phyloP scores from a whole-genome alignment of 805 yeast genomes.

The Nakazawaea wyomingensis region DNA sequence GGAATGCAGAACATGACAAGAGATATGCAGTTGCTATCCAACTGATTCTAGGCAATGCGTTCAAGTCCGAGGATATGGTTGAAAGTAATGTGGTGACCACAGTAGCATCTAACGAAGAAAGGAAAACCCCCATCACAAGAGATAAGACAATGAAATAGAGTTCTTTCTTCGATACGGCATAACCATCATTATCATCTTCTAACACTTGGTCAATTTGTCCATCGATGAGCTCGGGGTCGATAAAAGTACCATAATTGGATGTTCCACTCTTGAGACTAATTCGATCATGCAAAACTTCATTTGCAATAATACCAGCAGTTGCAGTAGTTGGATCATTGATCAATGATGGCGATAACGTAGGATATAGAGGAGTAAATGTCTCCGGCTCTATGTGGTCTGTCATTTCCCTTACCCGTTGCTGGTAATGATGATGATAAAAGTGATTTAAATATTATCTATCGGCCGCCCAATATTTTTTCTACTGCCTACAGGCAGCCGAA shows the following conservation, averaged over 20 bases:
- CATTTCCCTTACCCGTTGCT: background rate
- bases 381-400: background rate
- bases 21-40: slow-evolving; percentile 75
- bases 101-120: slow-evolving; percentile 65
- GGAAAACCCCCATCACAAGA: slow-evolving; percentile 30
- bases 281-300: slow-evolving; percentile 14
- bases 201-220: background rate
- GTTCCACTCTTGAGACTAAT: background rate
- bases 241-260: slow-evolving; percentile 4
- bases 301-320: slow-evolving; percentile 16
- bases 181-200: slow-evolving; percentile 1
- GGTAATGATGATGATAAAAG: background rate
- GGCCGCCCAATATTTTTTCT: background rate
- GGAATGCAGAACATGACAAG: slow-evolving; percentile 65
- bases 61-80: slow-evolving; percentile 63
- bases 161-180: slow-evolving; percentile 9
- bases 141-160: slow-evolving; percentile 7
- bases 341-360: slow-evolving; percentile 7
- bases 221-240: slow-evolving; percentile 1
- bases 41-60: slow-evolving; percentile 56
- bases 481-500: background rate
- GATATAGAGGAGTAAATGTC: background rate
- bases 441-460: too few species aligned
- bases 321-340: slow-evolving; percentile 16
- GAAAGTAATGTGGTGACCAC: slow-evolving; percentile 62